Evolutionary conservation across 2,329 filamentous ascomycete genomes (phyloP), one percentile per base, ranked within the genome.

Genomic region (Daldinia sp.): DNA sequence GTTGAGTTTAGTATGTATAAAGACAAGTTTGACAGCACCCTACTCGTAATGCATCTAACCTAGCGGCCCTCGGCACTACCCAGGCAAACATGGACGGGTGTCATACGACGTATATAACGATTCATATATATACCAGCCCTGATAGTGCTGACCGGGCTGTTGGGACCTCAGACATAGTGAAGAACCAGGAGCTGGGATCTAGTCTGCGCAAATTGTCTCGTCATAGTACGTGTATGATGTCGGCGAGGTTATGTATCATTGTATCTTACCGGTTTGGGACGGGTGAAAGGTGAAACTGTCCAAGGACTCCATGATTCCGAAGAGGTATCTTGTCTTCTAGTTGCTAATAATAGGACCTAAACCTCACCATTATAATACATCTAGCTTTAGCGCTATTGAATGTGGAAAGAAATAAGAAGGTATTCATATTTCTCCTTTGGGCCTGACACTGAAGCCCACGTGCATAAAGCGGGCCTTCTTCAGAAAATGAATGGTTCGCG

Each of bases 401-500:
- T 33, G 46, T 37, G 18, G 51, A 54, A 37, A 23, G 33, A 37
- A 54, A 54, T 6, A 54, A 35, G 30, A 54, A 54, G 37, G 37
- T 50, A 6, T 15, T 10, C 10, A 50, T 15, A 13, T 30, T 50
- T 50, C 6, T 30, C 33, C 9, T 23, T 51, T 33, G 13, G 26
- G 15, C 18, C 28, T 26, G 46, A 30, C 10, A 30, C 13, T 15
- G 10, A 30, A 50, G 7, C 12, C 30, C 30, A 70, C 62, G 65
- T 66, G 65, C 59, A 58, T 56, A 44, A 13, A 60, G 61, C 41
- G 65, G 51, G 23, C 10, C 37, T 15, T 33, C 53, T 30, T 9
- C 20, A 59, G 37, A 50, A 65, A 54, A 57, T 12, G 30, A 39
- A 55, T 55, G 59, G 61, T 66, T 70, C 42, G 50, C 67, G 42